These are phyloP conservation scores for Candida odintsovae DNA, from an alignment of 805 yeast genomes.

Conservation along the genomic window DNA sequence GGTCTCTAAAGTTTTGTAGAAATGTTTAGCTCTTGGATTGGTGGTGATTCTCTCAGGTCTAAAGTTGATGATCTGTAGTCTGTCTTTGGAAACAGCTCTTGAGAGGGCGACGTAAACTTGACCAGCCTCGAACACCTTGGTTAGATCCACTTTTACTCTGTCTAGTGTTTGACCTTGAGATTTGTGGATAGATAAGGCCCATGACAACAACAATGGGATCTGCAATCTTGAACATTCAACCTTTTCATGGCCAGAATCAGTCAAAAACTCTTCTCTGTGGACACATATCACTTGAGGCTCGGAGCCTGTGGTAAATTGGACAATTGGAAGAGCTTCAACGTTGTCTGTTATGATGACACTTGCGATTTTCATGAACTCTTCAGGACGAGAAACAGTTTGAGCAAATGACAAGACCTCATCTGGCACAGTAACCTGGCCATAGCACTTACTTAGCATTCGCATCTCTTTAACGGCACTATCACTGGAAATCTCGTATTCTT, in stretches of 20 bases:
- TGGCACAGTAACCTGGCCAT: slow-evolving; percentile 21
- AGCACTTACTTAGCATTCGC: slow-evolving; percentile 27
- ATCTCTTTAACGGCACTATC: slow-evolving; percentile 12
- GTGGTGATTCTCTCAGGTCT: slow-evolving; percentile 51
- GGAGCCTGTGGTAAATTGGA: slow-evolving; percentile 27
- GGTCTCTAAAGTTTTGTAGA: slow-evolving; percentile 44
- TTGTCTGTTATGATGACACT: background rate
- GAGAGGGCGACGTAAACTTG: slow-evolving; percentile 82
- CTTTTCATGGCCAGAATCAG: slow-evolving; percentile 27
- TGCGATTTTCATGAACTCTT: slow-evolving; percentile 13
- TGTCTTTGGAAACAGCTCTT: slow-evolving; percentile 65
- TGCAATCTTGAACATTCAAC: slow-evolving; percentile 41
- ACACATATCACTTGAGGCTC: slow-evolving; percentile 28
- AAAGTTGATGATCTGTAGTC: slow-evolving; percentile 62
- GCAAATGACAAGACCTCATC: slow-evolving; percentile 24
- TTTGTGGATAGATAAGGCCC: slow-evolving; percentile 83
- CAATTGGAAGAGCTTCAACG: slow-evolving; percentile 23
- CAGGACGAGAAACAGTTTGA: slow-evolving; percentile 8
- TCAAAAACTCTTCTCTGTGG: slow-evolving; percentile 31
- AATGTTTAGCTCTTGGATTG: slow-evolving; percentile 52
- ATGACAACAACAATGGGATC: slow-evolving; percentile 64
- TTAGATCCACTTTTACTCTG: slow-evolving; percentile 62
- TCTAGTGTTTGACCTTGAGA: slow-evolving; percentile 81
- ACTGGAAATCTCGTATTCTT: slow-evolving; percentile 14
- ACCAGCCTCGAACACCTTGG: slow-evolving; percentile 68